Evolutionary conservation across 192 early-diverging fungal genomes (phyloP), one percentile per base, ranked within the genome.

Genomic region (Podila minutissima): DNA sequence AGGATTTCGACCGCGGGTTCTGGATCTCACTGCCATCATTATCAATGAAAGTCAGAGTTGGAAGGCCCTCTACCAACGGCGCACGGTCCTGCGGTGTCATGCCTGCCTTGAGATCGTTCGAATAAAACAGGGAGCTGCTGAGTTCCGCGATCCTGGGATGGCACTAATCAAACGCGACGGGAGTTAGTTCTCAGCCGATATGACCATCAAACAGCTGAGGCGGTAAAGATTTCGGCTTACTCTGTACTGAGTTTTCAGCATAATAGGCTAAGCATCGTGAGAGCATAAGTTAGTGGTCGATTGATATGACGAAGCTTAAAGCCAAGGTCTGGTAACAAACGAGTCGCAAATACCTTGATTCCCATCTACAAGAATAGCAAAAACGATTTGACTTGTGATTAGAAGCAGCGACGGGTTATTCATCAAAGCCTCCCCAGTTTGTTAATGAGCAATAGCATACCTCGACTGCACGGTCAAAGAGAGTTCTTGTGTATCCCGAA

Each of bases 401-500:
- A 46, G 41, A 46, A 15, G 7, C 12, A 15, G 3, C 41, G 41
- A 3, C 15, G 11, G 41, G 11, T 2, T 12, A 46, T 46, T 46
- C 41, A 0, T 46, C 2, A 17, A 46, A 12, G 3, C 13, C 2
- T 3, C 8, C 12, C 38, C 15, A 46, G 7, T 46, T 11, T 1
- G 41, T 15, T 15, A 37, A 1, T 17, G 41, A 17, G 28, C 28
- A 51, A 51, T 26, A 71, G 11, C 81, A 87, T 75, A 90, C 83
- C 75, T 90, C 85, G 0, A 81, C 83, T 19, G 94, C 75, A 51
- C 97, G 78, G 63, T 94, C 91, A 83, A 97, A 98, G 22, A 98
- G 68, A 1, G 95, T 95, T 24, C 94, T 85, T 29, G 96, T 94
- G 20, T 97, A 82, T 2, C 94, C 94, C 67, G 89, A 66, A 7